Percentiles rank a stretch among this genome's conserved stretches.
Conservation (phyloP, 345 rosid genomes). For the Eucalyptus camaldulensis region DNA sequence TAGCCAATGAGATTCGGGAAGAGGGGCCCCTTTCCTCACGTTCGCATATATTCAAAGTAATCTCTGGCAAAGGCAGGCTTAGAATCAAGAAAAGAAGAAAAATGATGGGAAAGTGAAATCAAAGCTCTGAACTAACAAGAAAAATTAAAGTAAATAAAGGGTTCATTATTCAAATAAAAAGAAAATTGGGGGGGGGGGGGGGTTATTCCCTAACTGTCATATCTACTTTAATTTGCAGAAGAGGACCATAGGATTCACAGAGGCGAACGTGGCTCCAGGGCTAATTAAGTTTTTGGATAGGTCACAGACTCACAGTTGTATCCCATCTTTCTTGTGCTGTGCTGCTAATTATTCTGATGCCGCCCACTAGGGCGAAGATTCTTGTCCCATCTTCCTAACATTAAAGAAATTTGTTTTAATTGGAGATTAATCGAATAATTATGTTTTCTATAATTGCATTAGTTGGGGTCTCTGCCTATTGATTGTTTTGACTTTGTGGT, state of each 20-base stretch:
- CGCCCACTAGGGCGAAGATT: not conserved
- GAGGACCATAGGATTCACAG: not conserved
- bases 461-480: not conserved
- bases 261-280: not conserved
- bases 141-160: not conserved
- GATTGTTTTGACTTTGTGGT: not conserved
- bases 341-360: not conserved
- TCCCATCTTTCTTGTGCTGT: not conserved
- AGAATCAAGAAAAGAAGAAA: not conserved
- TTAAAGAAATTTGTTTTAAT: not conserved
- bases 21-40: not conserved
- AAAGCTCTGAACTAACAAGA: not conserved
- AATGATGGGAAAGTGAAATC: not conserved
- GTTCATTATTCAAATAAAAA: not conserved
- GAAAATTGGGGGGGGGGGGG: not conserved
- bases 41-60: not conserved
- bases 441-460: not conserved
- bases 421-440: not conserved
- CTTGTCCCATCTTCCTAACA: not conserved
- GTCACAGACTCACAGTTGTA: not conserved
- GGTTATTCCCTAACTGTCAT: not conserved
- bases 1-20: not conserved
- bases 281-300: not conserved
- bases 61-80: not conserved
- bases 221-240: not conserved